Conservation (phyloP, 2,329 filamentous ascomycete species). For the Orbilia brochopaga region DNA sequence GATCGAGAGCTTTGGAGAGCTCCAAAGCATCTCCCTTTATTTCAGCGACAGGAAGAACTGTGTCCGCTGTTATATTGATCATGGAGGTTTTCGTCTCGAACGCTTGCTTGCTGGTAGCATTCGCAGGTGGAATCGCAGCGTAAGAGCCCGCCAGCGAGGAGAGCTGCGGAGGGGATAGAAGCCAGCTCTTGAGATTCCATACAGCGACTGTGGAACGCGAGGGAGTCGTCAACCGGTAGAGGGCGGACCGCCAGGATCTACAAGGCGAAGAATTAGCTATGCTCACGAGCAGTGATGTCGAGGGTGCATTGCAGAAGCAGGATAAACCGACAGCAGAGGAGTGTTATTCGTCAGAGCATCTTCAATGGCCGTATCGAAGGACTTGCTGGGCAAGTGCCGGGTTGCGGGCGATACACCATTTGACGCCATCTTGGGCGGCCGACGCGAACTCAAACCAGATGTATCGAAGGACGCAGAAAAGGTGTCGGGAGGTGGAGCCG, state of each 20-base stretch:
- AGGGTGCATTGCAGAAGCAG: constrained; percentile 28
- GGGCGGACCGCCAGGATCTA: constrained; percentile 68
- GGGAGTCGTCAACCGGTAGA: constrained; percentile 64
- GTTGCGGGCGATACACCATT: constrained; percentile 22
- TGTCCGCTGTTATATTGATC: constrained; percentile 72
- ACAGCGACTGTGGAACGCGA: constrained; percentile 57
- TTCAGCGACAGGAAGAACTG: constrained; percentile 67
- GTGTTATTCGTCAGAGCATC: constrained; percentile 72
- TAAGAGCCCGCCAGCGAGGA: constrained; percentile 72
- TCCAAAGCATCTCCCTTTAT: constrained; percentile 84
- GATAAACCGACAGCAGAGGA: constrained; percentile 73
- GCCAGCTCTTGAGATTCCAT: constrained; percentile 69
- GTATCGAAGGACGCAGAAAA: background rate
- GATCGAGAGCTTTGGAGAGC: constrained; percentile 76
- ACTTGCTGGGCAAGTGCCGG: constrained; percentile 34
- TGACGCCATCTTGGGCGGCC: constrained; percentile 24
- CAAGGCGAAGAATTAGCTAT: constrained; percentile 67
- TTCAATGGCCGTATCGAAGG: constrained; percentile 50
- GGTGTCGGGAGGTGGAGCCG: background rate
- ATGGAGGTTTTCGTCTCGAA: constrained; percentile 87
- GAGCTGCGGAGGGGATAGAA: constrained; percentile 72
- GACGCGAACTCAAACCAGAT: background rate
- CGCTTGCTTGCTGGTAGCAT: constrained; percentile 69
- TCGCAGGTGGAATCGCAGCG: constrained; percentile 70
- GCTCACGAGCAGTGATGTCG: constrained; percentile 41